phyloP scores from a whole-genome alignment of 495 filamentous ascomycete genomes.

The Hypoxylon intermedium region DNA sequence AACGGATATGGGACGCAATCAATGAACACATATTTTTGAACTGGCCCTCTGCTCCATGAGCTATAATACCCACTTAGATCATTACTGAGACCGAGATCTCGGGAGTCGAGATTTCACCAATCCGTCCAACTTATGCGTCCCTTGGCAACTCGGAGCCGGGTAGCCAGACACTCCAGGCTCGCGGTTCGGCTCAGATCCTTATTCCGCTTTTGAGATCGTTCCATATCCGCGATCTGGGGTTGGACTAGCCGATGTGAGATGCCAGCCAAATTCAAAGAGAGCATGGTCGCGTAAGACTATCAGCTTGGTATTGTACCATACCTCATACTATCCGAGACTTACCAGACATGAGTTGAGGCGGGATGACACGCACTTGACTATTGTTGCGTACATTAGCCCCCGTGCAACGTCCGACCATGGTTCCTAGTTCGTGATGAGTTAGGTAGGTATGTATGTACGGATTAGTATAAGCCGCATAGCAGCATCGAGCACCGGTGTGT shows the following conservation, averaged over 20 bases:
- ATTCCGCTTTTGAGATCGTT: conserved; percentile 25
- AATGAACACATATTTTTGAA: no score
- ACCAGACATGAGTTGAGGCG: conserved; percentile 22
- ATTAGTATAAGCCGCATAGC: conserved; percentile 27
- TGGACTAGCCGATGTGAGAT: conserved; percentile 23
- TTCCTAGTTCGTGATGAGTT: conserved; percentile 28
- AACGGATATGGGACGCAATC: no score
- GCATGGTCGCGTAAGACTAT: conserved; percentile 29
- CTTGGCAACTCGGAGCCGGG: conserved; percentile 20
- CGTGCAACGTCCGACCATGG: conserved; percentile 21
- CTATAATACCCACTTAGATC: no score
- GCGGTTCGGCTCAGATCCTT: conserved; percentile 35
- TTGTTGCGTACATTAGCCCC: conserved; percentile 32
- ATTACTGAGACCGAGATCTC: background rate
- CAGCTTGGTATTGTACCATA: no score
- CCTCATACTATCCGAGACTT: conserved; percentile 27
- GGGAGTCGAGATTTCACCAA: conserved; percentile 8
- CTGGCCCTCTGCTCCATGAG: no score
- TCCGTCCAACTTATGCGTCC: conserved; percentile 13
- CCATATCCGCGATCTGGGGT: conserved; percentile 34
- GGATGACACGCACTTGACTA: conserved; percentile 22
- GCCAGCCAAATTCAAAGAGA: conserved; percentile 29
- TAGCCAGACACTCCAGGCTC: conserved; percentile 19
- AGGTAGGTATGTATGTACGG: conserved; percentile 16
- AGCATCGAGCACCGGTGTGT: conserved; percentile 24